Percentiles rank a stretch among this genome's conserved stretches.
phyloP scores from a whole-genome alignment of 768 basidiomycete genomes.

The Podaxis rugospora region DNA sequence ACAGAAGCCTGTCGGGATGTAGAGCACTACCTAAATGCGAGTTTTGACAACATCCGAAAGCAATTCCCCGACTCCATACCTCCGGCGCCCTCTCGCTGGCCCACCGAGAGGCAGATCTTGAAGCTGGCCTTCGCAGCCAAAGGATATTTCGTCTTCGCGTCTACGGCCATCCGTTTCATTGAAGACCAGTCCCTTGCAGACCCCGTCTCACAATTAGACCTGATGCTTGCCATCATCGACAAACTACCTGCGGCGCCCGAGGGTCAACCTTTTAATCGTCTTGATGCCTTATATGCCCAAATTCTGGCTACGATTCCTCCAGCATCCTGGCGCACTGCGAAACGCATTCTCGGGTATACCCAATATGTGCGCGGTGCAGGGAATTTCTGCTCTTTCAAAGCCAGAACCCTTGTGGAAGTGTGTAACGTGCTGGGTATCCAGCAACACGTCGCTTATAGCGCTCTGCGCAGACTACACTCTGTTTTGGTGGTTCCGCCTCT shows the following conservation, averaged over 20 bases:
- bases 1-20: not conserved
- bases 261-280: not conserved
- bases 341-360: not conserved
- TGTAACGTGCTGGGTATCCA: not conserved
- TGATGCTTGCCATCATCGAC: not conserved
- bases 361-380: too few species aligned
- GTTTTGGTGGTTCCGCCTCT: not conserved
- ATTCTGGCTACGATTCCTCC: not conserved
- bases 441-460: not conserved
- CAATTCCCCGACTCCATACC: not conserved
- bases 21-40: not conserved
- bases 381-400: too few species aligned
- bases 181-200: not conserved
- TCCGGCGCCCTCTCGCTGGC: not conserved
- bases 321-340: too few species aligned
- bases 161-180: not conserved
- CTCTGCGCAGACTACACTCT: not conserved
- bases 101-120: not conserved
- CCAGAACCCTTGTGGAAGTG: not conserved
- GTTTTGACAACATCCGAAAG: not conserved
- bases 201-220: not conserved
- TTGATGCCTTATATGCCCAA: not conserved
- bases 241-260: too few species aligned
- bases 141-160: not conserved
- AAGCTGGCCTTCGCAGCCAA: not conserved